These are phyloP conservation scores for Psophocarpus tetragonolobus DNA, from an alignment of 306 rosid species.

Conservation along the genomic window DNA sequence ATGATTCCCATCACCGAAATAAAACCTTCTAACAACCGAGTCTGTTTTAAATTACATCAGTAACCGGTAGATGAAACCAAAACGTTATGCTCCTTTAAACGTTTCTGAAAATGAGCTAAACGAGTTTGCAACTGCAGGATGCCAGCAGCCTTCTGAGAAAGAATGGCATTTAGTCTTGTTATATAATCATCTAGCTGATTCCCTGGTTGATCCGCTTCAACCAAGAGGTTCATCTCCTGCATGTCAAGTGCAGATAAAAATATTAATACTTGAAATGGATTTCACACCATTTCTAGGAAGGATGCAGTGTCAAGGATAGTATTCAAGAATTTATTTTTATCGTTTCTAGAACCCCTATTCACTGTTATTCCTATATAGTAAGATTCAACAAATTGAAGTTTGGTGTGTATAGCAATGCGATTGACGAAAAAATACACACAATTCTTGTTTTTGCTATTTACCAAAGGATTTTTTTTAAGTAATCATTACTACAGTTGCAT, in stretches of 20 bases:
- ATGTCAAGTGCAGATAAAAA: constrained; percentile 28
- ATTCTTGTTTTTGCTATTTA: background rate
- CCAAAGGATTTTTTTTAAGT: background rate
- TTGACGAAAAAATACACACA: background rate
- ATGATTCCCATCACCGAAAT: constrained; percentile 19
- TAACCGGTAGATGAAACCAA: constrained; percentile 74
- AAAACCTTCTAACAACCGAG: constrained; percentile 24
- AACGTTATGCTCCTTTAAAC: constrained; percentile 88
- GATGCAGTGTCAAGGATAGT: background rate
- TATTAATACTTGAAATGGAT: constrained; percentile 10
- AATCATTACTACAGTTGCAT: background rate
- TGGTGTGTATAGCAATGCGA: background rate
- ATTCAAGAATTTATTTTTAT: constrained; percentile 15
- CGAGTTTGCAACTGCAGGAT: constrained; percentile 89
- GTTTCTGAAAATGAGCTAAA: constrained; percentile 91
- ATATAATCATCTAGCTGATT: constrained; percentile 85
- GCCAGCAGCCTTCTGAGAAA: constrained; percentile 97
- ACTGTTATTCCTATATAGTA: background rate
- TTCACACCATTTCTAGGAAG: background rate
- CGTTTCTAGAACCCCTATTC: background rate
- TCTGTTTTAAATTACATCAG: constrained; percentile 39
- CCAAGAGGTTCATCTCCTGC: constrained; percentile 98
- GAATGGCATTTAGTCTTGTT: constrained; percentile 77
- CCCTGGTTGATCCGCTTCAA: constrained; percentile 97
- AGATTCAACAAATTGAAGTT: constrained; percentile 13